Evolutionary conservation across 2,329 filamentous ascomycete species (phyloP).

Genomic region (Calonectria henricotiae): DNA sequence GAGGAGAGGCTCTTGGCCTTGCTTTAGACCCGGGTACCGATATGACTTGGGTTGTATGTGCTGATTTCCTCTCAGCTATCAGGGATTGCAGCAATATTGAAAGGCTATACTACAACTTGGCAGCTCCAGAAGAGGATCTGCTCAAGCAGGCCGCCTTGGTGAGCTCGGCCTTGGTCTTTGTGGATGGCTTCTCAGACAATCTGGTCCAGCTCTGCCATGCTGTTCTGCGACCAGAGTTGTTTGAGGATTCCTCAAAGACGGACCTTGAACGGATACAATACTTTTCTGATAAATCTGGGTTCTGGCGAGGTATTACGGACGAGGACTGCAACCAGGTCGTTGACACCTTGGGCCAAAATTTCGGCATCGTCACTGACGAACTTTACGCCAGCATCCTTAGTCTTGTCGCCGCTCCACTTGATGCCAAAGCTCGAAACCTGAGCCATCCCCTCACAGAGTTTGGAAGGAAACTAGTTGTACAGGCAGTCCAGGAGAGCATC

Average conservation of each 20-base stretch:
- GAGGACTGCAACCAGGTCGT: constrained; percentile 84
- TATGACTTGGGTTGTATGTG: constrained; percentile 87
- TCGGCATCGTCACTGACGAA: constrained; percentile 71
- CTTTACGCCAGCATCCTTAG: constrained; percentile 70
- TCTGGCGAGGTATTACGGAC: constrained; percentile 85
- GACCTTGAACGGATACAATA: constrained; percentile 82
- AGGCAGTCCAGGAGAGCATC: constrained; percentile 85
- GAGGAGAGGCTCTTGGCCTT: constrained; percentile 86
- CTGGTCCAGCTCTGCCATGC: constrained; percentile 79
- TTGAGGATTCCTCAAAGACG: constrained; percentile 80
- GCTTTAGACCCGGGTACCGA: constrained; percentile 80
- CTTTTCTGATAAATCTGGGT: constrained; percentile 85
- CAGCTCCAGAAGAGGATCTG: constrained; percentile 68
- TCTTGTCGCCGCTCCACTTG: constrained; percentile 65
- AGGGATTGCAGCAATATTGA: constrained; percentile 87
- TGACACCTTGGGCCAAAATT: constrained; percentile 78
- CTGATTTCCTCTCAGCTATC: constrained; percentile 85
- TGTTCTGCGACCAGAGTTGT: constrained; percentile 81
- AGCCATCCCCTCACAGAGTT: constrained; percentile 78
- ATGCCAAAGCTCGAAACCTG: constrained; percentile 64
- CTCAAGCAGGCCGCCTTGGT: constrained; percentile 76
- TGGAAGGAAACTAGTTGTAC: constrained; percentile 82
- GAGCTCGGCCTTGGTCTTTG: constrained; percentile 79
- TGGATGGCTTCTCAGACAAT: constrained; percentile 79
- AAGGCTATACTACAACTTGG: constrained; percentile 79